phyloP scores from a whole-genome alignment of 129 eudicot genomes.

The Lonicera japonica region DNA sequence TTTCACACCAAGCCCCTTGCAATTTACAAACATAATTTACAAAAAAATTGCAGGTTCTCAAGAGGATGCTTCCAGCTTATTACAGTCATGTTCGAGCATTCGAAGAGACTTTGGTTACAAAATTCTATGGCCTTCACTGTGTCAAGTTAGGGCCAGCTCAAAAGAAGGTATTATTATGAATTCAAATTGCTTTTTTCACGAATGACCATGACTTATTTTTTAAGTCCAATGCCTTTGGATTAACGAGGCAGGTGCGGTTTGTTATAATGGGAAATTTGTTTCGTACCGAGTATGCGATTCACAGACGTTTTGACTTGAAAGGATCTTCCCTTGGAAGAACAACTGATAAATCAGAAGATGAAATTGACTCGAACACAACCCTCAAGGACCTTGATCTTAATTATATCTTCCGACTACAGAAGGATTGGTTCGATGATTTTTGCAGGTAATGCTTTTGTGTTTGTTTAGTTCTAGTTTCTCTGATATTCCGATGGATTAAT shows the following conservation, averaged over 20 bases:
- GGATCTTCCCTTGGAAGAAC: conserved; percentile 19
- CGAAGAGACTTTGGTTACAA: conserved; percentile 13
- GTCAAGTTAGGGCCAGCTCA: conserved; percentile 14
- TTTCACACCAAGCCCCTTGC: no score
- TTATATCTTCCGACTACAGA: conserved; percentile 8
- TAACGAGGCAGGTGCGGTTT: conserved; percentile 15
- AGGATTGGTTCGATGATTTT: conserved; percentile 11
- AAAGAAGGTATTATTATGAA: conserved; percentile 3
- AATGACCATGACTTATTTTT: background rate
- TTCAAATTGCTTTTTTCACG: background rate
- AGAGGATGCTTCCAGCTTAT: conserved; percentile 18
- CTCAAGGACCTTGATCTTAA: conserved; percentile 17
- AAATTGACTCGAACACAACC: conserved; percentile 13
- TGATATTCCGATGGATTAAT: no score
- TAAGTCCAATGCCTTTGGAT: background rate
- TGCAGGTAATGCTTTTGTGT: no score
- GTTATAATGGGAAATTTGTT: conserved; percentile 17
- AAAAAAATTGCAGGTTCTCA: conserved; percentile 8
- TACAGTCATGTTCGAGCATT: conserved; percentile 17
- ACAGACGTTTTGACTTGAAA: background rate
- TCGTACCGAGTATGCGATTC: conserved; percentile 16
- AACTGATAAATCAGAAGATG: conserved; percentile 12
- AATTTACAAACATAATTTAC: no score
- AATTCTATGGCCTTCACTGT: conserved; percentile 19
- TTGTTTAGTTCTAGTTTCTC: no score